These are phyloP conservation scores for Piromyces sp. DNA, from an alignment of 192 early-diverging fungal genomes.

Conservation along the genomic window DNA sequence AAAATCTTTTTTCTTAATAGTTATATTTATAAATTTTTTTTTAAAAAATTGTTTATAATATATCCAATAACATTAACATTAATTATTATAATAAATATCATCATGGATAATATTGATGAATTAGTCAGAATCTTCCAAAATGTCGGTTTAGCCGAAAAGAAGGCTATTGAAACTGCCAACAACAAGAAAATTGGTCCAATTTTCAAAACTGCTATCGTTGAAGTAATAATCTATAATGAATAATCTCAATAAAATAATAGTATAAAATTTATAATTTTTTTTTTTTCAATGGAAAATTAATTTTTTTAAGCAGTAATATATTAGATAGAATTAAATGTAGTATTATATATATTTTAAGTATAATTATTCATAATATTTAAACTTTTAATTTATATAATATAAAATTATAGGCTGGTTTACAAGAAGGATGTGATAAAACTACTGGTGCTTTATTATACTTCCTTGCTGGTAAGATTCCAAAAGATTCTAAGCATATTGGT, in stretches of 20 bases:
- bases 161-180: conserved; percentile 82
- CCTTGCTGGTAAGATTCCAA: conserved; percentile 72
- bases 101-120: conserved; percentile 2
- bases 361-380: too few species aligned
- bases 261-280: too few species aligned
- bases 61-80: background rate
- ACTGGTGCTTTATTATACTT: conserved; percentile 65
- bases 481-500: conserved; percentile 55
- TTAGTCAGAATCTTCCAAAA: conserved; percentile 54
- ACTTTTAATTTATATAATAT: too few species aligned
- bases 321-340: too few species aligned
- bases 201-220: conserved; percentile 50
- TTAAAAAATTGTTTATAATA: background rate
- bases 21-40: background rate
- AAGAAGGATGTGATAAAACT: conserved; percentile 22
- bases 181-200: conserved; percentile 89
- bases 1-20: background rate
- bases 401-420: background rate
- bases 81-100: background rate
- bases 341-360: too few species aligned
- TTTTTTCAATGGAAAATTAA: too few species aligned
- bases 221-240: conserved; percentile 14
- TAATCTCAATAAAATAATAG: too few species aligned
- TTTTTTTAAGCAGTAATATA: too few species aligned
- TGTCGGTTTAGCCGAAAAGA: conserved; percentile 76